Conservation (phyloP, 2,329 filamentous ascomycete species). For the Penicillium verrucosum region DNA sequence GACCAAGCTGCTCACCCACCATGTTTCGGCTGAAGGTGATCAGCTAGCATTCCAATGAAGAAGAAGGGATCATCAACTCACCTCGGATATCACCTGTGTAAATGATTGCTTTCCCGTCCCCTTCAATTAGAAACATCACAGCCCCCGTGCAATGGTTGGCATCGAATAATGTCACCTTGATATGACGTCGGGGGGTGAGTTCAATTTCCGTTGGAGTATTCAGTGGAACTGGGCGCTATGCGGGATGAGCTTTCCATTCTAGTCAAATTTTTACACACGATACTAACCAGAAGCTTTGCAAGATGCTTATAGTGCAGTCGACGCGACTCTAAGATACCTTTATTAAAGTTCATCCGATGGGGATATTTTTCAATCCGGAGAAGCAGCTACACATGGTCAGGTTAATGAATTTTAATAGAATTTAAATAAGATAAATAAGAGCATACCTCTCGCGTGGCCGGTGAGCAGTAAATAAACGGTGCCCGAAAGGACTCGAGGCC, state of each 20-base stretch:
- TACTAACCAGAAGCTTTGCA: conserved; percentile 60
- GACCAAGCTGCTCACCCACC: conserved; percentile 74
- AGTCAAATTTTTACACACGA: neutral
- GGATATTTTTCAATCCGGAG: conserved; percentile 74
- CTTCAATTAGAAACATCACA: conserved; percentile 90
- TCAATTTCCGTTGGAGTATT: conserved; percentile 77
- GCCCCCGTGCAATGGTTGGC: conserved; percentile 89
- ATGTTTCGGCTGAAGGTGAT: conserved; percentile 60
- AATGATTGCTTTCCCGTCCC: conserved; percentile 65
- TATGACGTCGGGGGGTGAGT: conserved; percentile 62
- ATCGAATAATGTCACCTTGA: conserved; percentile 81
- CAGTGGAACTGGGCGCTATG: conserved; percentile 72
- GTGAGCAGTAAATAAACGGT: conserved; percentile 87
- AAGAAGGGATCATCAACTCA: conserved; percentile 15
- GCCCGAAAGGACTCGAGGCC: conserved; percentile 74
- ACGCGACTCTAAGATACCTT: conserved; percentile 71
- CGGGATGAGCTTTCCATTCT: neutral
- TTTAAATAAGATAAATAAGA: neutral
- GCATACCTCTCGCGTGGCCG: conserved; percentile 67
- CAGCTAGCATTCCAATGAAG: neutral
- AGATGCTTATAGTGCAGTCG: conserved; percentile 75
- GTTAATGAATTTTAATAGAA: neutral
- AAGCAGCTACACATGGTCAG: conserved; percentile 53
- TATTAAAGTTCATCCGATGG: conserved; percentile 76
- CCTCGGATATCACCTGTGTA: conserved; percentile 86